Evolutionary conservation across 495 filamentous ascomycete species (phyloP).

Genomic region (Tuber microsphaerosporum): DNA sequence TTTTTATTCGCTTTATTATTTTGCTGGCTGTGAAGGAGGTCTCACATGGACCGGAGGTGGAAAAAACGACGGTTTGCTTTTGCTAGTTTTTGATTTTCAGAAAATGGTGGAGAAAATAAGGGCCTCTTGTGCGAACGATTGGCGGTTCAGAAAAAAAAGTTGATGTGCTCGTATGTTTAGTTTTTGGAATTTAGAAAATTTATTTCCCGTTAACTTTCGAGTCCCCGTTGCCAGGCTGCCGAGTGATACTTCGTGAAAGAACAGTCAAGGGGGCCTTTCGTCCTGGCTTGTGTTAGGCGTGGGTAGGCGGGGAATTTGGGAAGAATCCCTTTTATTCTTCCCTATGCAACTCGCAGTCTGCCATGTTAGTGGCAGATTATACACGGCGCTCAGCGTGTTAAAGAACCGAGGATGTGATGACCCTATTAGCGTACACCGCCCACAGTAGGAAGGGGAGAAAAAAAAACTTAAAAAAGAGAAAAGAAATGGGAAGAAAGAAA

Average conservation of each 20-base stretch:
- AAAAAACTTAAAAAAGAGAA: background rate
- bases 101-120: background rate
- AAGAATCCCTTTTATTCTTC: background rate
- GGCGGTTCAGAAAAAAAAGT: background rate
- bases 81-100: background rate
- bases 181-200: background rate
- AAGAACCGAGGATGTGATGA: background rate
- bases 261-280: background rate
- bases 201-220: background rate
- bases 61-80: background rate
- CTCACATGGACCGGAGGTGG: background rate
- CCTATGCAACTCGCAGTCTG: background rate
- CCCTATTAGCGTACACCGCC: background rate
- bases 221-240: background rate
- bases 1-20: background rate
- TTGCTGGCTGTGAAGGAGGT: background rate
- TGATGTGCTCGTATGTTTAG: background rate
- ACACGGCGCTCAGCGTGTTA: background rate
- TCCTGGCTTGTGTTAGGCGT: background rate
- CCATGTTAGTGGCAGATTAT: background rate
- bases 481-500: background rate
- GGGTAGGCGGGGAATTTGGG: background rate
- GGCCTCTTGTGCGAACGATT: conserved; percentile 1
- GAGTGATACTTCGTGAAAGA: background rate
- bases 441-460: background rate